phyloP scores from a whole-genome alignment of 139 green algal species.

The Tetraselmis striata region DNA sequence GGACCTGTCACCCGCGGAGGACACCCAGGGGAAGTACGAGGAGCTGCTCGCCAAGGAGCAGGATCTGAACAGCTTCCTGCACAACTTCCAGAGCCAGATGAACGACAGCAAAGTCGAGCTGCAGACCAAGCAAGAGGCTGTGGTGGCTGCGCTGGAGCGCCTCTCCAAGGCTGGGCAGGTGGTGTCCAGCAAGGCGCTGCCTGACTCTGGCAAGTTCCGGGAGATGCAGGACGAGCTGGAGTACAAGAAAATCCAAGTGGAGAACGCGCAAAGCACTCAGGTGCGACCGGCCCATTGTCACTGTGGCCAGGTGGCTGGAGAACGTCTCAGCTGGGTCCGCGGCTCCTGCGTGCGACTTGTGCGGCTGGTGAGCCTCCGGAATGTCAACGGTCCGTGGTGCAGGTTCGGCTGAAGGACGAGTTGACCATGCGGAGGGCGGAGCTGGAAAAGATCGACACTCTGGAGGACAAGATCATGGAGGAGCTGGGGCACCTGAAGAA shows the following conservation, averaged over 20 bases:
- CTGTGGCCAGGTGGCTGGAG: too few species aligned
- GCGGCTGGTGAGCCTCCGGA: too few species aligned
- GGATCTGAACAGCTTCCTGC: conserved; percentile 60
- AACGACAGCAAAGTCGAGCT: conserved; percentile 27
- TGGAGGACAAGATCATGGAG: conserved; percentile 39
- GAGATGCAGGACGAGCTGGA: conserved; percentile 58
- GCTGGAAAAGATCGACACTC: conserved; percentile 33
- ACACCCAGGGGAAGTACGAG: conserved; percentile 41
- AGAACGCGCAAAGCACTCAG: conserved; percentile 21
- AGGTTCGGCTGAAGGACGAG: conserved; percentile 12
- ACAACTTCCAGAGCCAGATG: conserved; percentile 38
- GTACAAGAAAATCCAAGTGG: conserved; percentile 51
- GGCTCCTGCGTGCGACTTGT: too few species aligned
- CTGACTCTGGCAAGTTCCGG: conserved; percentile 42
- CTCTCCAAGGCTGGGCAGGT: conserved; percentile 26
- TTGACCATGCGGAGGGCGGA: conserved; percentile 21
- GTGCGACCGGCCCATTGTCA: too few species aligned
- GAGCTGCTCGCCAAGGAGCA: conserved; percentile 54
- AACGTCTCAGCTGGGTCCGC: too few species aligned
- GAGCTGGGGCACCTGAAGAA: conserved; percentile 15
- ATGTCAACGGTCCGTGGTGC: too few species aligned
- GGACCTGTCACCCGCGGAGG: neutral
- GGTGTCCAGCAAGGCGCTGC: conserved; percentile 14
- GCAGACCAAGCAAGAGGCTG: conserved; percentile 33
- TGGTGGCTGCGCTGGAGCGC: conserved; percentile 38